A percentile compares a stretch with the other conserved stretches of the same genome.
Evolutionary conservation across 2,329 filamentous ascomycete genomes (phyloP).

Genomic region (Diaporthe sp.): DNA sequence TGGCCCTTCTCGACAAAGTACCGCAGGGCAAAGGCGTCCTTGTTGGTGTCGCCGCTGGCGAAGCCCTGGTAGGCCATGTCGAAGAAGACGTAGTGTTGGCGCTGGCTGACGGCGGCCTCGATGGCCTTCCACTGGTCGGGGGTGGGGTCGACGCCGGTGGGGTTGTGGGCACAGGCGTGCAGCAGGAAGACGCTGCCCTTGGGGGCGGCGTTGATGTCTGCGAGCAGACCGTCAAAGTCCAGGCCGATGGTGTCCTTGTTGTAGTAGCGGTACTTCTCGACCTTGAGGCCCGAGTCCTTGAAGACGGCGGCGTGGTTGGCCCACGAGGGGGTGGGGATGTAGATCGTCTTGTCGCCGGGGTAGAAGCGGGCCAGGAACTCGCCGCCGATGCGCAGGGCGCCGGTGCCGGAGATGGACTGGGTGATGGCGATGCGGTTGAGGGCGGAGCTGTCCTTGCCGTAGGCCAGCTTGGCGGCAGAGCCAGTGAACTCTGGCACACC

Average conservation of each 20-base stretch:
- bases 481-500: constrained; percentile 95
- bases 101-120: constrained; percentile 86
- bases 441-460: constrained; percentile 83
- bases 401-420: constrained; percentile 98
- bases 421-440: constrained; percentile 90
- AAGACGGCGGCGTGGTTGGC: constrained; percentile 99
- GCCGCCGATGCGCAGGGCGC: constrained; percentile 93
- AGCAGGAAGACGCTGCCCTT: constrained; percentile 91
- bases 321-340: constrained; percentile 97
- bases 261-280: constrained; percentile 98
- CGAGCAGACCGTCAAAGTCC: constrained; percentile 94
- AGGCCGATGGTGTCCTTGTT: constrained; percentile 98
- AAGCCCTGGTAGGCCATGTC: constrained; percentile 99
- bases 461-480: constrained; percentile 91
- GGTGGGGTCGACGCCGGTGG: constrained; percentile 95
- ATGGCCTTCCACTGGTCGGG: constrained; percentile 94
- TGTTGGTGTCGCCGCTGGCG: constrained; percentile 90
- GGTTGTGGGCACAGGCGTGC: constrained; percentile 98
- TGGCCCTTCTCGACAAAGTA: constrained; percentile 95
- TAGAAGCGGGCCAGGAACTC: constrained; percentile 94
- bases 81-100: constrained; percentile 95
- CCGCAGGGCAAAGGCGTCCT: constrained; percentile 92
- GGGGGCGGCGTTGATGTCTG: constrained; percentile 90
- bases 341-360: constrained; percentile 93
- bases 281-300: constrained; percentile 89